Evolutionary conservation across 2,329 filamentous ascomycete genomes (phyloP).

Genomic region (Hymenoscyphus infarciens): DNA sequence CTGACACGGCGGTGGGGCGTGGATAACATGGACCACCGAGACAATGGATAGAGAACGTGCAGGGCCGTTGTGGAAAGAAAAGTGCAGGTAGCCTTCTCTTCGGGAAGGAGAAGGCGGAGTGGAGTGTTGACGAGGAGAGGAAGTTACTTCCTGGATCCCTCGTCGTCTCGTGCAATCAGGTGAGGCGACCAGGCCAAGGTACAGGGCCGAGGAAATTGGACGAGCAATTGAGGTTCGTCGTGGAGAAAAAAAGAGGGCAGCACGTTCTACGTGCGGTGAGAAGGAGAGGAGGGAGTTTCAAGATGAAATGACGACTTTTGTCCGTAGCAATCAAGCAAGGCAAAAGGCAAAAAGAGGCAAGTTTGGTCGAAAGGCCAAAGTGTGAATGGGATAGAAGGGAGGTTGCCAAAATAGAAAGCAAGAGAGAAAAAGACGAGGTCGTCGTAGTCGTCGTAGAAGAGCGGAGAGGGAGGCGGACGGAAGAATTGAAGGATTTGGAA

Average conservation of each 20-base stretch:
- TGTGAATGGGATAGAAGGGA: neutral
- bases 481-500: constrained; percentile 3
- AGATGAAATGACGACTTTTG: neutral
- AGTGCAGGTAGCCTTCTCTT: neutral
- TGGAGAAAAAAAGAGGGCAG: neutral
- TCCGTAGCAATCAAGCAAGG: neutral
- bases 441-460: neutral
- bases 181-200: neutral
- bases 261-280: neutral
- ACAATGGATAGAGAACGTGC: neutral
- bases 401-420: neutral
- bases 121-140: neutral
- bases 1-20: neutral
- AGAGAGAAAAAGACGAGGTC: too few relatives aligned
- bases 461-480: neutral
- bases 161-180: neutral
- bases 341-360: neutral
- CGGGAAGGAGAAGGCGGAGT: neutral
- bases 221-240: neutral
- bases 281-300: neutral
- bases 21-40: neutral
- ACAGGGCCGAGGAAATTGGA: constrained; percentile 1
- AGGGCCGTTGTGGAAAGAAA: neutral
- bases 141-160: neutral
- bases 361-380: neutral